Percentiles rank a stretch among this genome's conserved stretches.
phyloP scores from a whole-genome alignment of 495 filamentous ascomycete genomes.

The Penicillium longicatenatum region DNA sequence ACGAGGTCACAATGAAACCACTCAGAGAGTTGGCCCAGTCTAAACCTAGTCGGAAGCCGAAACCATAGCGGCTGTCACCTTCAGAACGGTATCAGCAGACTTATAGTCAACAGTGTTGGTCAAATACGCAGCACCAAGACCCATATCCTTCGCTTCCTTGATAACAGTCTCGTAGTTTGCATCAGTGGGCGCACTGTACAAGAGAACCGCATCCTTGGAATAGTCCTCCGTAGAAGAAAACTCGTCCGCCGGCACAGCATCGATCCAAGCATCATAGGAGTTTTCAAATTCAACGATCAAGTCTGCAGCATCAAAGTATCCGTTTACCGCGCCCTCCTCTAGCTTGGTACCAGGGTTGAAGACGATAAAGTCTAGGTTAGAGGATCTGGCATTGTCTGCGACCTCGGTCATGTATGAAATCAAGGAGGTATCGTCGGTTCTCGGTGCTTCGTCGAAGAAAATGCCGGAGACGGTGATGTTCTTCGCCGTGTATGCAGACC shows the following conservation, averaged over 20 bases:
- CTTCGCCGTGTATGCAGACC: conserved; percentile 32
- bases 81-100: conserved; percentile 10
- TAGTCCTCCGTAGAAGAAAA: conserved; percentile 8
- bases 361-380: conserved; percentile 12
- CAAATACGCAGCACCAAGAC: conserved; percentile 27
- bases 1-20: no score
- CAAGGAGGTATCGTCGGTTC: conserved; percentile 25
- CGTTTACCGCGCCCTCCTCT: conserved; percentile 6
- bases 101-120: conserved; percentile 20
- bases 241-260: conserved; percentile 6
- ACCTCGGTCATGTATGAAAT: conserved; percentile 37
- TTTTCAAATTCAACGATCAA: conserved; percentile 29
- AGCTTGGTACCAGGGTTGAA: conserved; percentile 28
- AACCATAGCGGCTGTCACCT: conserved; percentile 18
- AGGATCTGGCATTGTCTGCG: conserved; percentile 25
- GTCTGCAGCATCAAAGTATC: conserved; percentile 23
- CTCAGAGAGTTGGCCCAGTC: neutral
- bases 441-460: conserved; percentile 50
- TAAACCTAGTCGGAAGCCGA: neutral
- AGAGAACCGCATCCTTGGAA: conserved; percentile 21
- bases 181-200: conserved; percentile 18
- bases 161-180: conserved; percentile 16
- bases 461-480: conserved; percentile 45
- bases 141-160: conserved; percentile 17
- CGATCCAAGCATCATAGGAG: conserved; percentile 21